Base-by-base conservation (phyloP, 495 filamentous ascomycete genomes). In the Penicillium goetzii region DNA sequence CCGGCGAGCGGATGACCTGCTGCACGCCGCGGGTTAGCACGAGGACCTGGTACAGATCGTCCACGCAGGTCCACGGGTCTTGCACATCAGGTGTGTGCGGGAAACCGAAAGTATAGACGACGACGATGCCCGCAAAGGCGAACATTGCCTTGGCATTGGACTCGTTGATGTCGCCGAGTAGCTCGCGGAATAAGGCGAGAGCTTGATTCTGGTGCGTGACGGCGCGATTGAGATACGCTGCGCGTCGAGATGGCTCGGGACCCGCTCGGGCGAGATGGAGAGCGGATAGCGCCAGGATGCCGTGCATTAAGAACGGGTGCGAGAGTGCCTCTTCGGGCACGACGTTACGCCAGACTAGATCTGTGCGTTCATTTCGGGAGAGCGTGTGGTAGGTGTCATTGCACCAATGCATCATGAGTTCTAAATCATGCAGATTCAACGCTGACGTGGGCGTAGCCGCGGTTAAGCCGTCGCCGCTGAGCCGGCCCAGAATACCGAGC, bases 91-190 rank as follows among this genome's bases (percentile, higher is more conserved):
- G 74, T 0, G 71, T 64, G 40, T 78, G 75, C 0, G 79, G 79
- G 47, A 81, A 82, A 0, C 77, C 83, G 50, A 84, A 83, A 2
- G 80, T 76, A 60, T 84, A 84, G 11, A 84, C 68, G 30, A 81
- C 80, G 26, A 82, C 76, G 25, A 85, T 70, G 25, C 78, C 71
- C 1, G 82, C 76, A 60, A 85, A 83, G 0, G 77, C 78, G 59
- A 85, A 83, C 74, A 85, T 78, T 9, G 83, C 80, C 30, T 80
- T 80, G 17, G 78, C 77, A 60, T 84, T 84, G 2, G 64, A 56
- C 25, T 75, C 70, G 33, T 75, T 78, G 51, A 84, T 76, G 25
- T 80, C 74, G 7, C 67, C 59, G 21, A 84, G 70, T 4, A 73
- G 61, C 12, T 70, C 71, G 7, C 82, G 79, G 57, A 85, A 85